Evolutionary conservation across 176 grass and related monocot species (phyloP), one percentile per base, ranked within the genome.

Genomic region (Leersia perrieri): DNA sequence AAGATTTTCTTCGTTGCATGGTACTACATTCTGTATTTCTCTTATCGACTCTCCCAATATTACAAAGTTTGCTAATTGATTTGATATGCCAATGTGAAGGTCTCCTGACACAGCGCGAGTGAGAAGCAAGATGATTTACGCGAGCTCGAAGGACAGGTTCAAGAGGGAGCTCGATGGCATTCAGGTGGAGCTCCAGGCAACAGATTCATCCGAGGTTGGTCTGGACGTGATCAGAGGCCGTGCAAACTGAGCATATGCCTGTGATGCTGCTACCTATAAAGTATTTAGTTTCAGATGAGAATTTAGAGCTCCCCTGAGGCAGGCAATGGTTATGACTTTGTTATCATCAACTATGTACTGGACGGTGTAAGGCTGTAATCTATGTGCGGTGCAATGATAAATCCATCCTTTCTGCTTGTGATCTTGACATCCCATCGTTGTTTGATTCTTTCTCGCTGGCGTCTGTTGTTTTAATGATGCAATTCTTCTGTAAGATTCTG

Each of bases 81-180:
- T 31, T 31, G n/a, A 1, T 49, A 28, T 79, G 25, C 5, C 26
- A 7, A 27, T 58, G 40, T 49, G 3, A 80, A 89, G 87, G 82
- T 89, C 87, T 34, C 87, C 77, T 44, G 87, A 85, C n/a, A 76
- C 82, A 0, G 35, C 87, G 0, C 82, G 87, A 0, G 87, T 89
- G 77, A 77, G 87, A 32, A 76, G 72, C 87, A 89, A 85, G 87
- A 89, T 89, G 87, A 85, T 89, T 39, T 89, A 85, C 11, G 87
- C 87, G 0, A 85, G 87, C 82, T 84, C 87, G 2, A 89, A 89
- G 82, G 87, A 89, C 9, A 84, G 87, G 82, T 89, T 89, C 87
- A 84, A 89, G 87, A 68, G 87, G 63, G 87, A 89, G 70, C 82
- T 89, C 1, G 87, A 89, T 1, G 87, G 87, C 63, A 89, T 89